Evolutionary conservation across 2,329 filamentous ascomycete genomes (phyloP).

Genomic region (Trichoderma harzianum): DNA sequence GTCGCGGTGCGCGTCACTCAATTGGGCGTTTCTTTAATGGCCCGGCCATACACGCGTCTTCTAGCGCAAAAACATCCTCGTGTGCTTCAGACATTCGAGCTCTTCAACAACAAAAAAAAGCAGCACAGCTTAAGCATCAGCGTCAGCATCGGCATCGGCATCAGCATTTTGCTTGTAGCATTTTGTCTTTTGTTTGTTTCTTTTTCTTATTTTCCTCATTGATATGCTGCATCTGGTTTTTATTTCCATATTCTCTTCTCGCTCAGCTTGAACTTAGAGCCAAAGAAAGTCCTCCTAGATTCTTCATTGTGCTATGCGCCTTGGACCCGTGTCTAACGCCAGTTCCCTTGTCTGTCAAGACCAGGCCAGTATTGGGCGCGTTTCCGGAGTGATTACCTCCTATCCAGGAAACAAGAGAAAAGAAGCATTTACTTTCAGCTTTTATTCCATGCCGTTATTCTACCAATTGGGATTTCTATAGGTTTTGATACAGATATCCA

Average conservation of each 20-base stretch:
- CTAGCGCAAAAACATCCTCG: constrained; percentile 15
- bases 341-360: constrained; percentile 1
- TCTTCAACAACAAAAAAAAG: background rate
- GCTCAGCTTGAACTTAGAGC: background rate
- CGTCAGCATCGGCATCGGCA: background rate
- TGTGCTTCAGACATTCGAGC: constrained; percentile 4
- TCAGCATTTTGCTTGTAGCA: constrained; percentile 1
- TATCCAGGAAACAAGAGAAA: background rate
- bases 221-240: constrained; percentile 17
- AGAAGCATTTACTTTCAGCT: background rate
- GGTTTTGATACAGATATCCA: constrained; percentile 29
- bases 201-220: background rate
- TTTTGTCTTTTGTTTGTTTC: background rate
- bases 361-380: background rate
- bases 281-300: background rate
- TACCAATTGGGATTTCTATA: constrained; percentile 23
- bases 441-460: constrained; percentile 22
- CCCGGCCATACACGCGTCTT: constrained; percentile 2
- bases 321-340: constrained; percentile 17
- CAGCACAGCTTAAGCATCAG: no score
- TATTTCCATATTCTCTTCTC: background rate
- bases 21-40: constrained; percentile 12
- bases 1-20: constrained; percentile 19
- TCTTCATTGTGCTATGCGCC: constrained; percentile 4
- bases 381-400: constrained; percentile 5